Evolutionary conservation across 2,329 filamentous ascomycete genomes (phyloP).

Genomic region (Pyrenophora seminiperda): DNA sequence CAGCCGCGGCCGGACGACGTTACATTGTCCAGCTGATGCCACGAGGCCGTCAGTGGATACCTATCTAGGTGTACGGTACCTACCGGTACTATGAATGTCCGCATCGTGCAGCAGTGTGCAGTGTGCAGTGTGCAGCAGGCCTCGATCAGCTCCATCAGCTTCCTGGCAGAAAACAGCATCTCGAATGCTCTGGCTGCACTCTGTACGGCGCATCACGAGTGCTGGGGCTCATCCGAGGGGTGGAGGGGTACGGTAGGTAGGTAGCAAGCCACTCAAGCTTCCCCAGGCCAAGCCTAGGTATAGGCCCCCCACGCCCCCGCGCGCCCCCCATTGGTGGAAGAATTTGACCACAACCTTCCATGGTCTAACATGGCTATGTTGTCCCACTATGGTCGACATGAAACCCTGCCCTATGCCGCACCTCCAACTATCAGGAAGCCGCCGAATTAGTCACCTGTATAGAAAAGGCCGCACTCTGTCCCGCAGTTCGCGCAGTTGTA

Average conservation of each 20-base stretch:
- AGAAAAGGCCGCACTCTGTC: slow-evolving; percentile 41
- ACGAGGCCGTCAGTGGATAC: not conserved
- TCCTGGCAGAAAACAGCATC: no score
- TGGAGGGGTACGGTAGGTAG: no score
- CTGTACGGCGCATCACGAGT: no score
- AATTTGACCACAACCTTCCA: slow-evolving; percentile 22
- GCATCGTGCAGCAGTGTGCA: no score
- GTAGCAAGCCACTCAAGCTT: no score
- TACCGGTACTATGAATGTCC: no score
- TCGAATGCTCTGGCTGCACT: no score
- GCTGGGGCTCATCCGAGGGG: slow-evolving; percentile 6
- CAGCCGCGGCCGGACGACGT: slow-evolving; percentile 35
- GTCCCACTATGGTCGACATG: slow-evolving; percentile 33
- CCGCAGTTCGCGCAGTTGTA: slow-evolving; percentile 43
- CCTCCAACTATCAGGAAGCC: slow-evolving; percentile 26
- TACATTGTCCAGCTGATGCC: slow-evolving; percentile 6
- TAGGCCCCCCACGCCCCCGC: slow-evolving; percentile 34
- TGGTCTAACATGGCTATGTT: slow-evolving; percentile 22
- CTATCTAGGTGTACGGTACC: no score
- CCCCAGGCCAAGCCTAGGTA: slow-evolving; percentile 45
- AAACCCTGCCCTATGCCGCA: slow-evolving; percentile 29
- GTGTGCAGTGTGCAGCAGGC: no score
- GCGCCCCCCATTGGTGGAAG: slow-evolving; percentile 39
- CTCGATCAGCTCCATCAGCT: no score
- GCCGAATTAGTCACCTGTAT: slow-evolving; percentile 45